A percentile compares a stretch with the other conserved stretches of the same genome.
These are phyloP conservation scores for Lantana camara DNA, from an alignment of 257 asterid species.

Conservation along the genomic window DNA sequence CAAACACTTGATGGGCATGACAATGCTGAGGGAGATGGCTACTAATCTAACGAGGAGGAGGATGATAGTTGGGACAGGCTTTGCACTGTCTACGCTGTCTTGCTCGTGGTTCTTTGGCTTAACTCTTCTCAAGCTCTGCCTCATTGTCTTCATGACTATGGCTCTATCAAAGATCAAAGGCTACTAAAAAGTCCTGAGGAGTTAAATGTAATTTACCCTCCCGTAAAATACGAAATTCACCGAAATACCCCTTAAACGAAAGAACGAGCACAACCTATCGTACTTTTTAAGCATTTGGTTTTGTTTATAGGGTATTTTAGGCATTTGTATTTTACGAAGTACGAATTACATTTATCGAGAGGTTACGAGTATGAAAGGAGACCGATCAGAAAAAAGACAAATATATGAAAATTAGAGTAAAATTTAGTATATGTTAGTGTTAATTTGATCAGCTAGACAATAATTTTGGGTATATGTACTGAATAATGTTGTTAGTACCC, in stretches of 20 bases:
- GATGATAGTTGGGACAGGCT: conserved; percentile 27
- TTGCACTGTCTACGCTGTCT: conserved; percentile 36
- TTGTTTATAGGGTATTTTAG: too few relatives aligned
- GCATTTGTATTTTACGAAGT: too few relatives aligned
- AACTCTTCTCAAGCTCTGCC: conserved; percentile 37
- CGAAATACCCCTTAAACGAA: too few relatives aligned
- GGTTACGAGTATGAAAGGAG: neutral
- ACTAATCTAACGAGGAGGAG: conserved; percentile 27
- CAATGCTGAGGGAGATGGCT: conserved; percentile 19
- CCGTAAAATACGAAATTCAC: too few relatives aligned
- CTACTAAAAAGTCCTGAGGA: conserved; percentile 22
- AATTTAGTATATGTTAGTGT: neutral
- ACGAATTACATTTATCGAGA: too few relatives aligned
- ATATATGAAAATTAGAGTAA: neutral
- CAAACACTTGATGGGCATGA: conserved; percentile 22
- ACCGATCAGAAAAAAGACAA: neutral
- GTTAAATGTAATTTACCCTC: neutral
- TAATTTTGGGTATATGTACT: conserved; percentile 21
- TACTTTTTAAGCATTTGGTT: too few relatives aligned
- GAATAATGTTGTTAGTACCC: conserved; percentile 25
- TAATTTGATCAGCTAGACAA: conserved; percentile 3
- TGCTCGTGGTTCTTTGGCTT: conserved; percentile 54
- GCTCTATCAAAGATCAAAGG: conserved; percentile 42
- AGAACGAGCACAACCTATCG: too few relatives aligned
- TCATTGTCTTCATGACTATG: conserved; percentile 39